Base-by-base conservation (phyloP, 176 grass and related monocot species). In the Aegilops sharonensis region DNA sequence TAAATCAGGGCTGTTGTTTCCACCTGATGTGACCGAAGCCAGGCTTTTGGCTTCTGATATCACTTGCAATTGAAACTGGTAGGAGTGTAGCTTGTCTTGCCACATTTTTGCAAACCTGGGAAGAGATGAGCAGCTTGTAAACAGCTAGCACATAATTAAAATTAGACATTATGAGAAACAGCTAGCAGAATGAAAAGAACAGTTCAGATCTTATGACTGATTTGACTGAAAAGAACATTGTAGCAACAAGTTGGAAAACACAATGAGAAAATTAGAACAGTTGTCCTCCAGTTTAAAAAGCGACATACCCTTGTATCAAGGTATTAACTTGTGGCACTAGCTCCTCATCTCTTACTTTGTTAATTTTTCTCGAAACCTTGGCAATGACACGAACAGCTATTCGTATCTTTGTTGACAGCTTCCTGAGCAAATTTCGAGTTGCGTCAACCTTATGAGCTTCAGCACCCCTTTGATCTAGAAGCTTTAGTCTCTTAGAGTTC, bases 71-170 rank as follows among this genome's bases (percentile, higher is more conserved):
- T 99, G 97, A 36, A 79, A 87, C 39, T 89, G 90, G 83, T 97
- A 95, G 10, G 80, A 94, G 30, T 93, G 80, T 17, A 96, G 80
- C 87, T 94, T 96, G 39, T 88, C 77, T 79, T 82, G 81, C 97
- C 97, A 99, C 97, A 99, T 94, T 80, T 85, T 89, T 8, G 61
- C 70, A 87, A 94, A 96, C 85, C 97, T 99, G 90, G 37, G 85
- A 87, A 78, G 14, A 77, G 5, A 39, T 87, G 20, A n/a, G 21
- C 9, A 72, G 21, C 67, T 52, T 77, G 36, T 77, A 61, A 83
- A 24, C 8, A 11, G n/a, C 11, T 61, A 43, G 57, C 20, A 84
- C 14, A 27, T 4, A 35, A 50, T 61, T 59, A 75, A 31, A 70
- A n/a, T 20, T 39, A 45, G 43, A 65, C 59, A 5, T 25, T 25